These are phyloP conservation scores for Oryza coarctata DNA, from an alignment of 176 grass and related monocot genomes.

Conservation along the genomic window DNA sequence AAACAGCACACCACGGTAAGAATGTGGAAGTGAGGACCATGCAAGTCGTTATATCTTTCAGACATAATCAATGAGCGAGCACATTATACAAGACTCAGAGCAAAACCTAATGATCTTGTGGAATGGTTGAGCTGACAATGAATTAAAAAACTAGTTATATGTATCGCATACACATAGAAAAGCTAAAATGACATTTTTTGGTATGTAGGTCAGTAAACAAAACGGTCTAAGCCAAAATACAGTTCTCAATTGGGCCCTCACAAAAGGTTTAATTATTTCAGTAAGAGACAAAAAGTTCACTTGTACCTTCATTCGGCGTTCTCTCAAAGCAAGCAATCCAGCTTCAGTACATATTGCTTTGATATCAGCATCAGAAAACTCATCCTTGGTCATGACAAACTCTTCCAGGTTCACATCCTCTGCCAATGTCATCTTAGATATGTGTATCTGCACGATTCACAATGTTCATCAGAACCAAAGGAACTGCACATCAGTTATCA, in stretches of 20 bases:
- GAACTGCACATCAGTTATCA: not conserved
- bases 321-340: slow-evolving; percentile 84
- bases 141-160: not conserved
- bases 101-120: not conserved
- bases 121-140: not conserved
- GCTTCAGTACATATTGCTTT: slow-evolving; percentile 89
- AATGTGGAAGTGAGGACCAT: not conserved
- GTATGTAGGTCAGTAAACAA: not conserved
- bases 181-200: not conserved
- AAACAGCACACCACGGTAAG: slow-evolving; percentile 6
- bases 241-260: not conserved
- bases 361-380: slow-evolving; percentile 83
- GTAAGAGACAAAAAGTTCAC: not conserved
- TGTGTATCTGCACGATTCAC: slow-evolving; percentile 68
- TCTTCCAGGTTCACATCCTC: slow-evolving; percentile 92
- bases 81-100: not conserved
- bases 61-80: not conserved
- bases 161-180: not conserved
- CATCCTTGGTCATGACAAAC: slow-evolving; percentile 89
- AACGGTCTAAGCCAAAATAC: not conserved
- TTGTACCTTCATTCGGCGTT: slow-evolving; percentile 79
- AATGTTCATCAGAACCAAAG: slow-evolving; percentile 7
- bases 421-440: slow-evolving; percentile 77
- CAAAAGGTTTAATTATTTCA: not conserved
- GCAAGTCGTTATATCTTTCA: not conserved